Percentiles rank a stretch among this genome's conserved stretches.
These are phyloP conservation scores for Penicillium parvum DNA, from an alignment of 495 filamentous ascomycete genomes.

Conservation along the genomic window DNA sequence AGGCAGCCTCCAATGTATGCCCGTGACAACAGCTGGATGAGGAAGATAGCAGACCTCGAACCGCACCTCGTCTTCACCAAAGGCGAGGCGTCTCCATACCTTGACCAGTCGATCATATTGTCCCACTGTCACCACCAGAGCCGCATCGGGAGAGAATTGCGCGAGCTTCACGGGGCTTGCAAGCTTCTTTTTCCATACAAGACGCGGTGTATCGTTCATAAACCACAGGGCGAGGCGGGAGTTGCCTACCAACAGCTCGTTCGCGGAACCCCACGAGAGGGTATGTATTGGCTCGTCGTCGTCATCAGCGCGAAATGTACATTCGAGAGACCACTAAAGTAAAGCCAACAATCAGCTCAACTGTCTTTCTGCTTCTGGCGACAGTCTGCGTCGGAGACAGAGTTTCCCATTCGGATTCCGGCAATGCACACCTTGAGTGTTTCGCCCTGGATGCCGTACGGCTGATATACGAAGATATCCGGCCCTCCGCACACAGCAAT, in stretches of 20 bases:
- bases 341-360: conserved; percentile 9
- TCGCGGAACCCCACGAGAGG: conserved; percentile 79
- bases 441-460: conserved; percentile 65
- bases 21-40: conserved; percentile 75
- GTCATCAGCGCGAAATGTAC: conserved; percentile 38
- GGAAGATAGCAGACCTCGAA: conserved; percentile 90
- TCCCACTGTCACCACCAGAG: conserved; percentile 78
- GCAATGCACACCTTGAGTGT: conserved; percentile 44
- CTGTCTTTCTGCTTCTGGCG: not conserved
- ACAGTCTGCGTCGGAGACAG: not conserved
- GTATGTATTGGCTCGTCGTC: conserved; percentile 50
- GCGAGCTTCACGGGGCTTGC: conserved; percentile 73
- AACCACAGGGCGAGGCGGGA: conserved; percentile 68
- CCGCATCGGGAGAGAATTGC: conserved; percentile 78
- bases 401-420: not conserved
- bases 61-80: conserved; percentile 73
- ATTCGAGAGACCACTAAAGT: conserved; percentile 51
- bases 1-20: conserved; percentile 78
- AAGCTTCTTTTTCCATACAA: conserved; percentile 70
- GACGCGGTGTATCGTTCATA: conserved; percentile 39
- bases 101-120: conserved; percentile 80
- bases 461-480: conserved; percentile 73
- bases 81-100: conserved; percentile 87
- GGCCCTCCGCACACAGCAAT: conserved; percentile 67
- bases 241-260: conserved; percentile 78